A percentile compares a stretch with the other conserved stretches of the same genome.
phyloP scores from a whole-genome alignment of 2,329 filamentous ascomycete species.

The Sclerotinia trifoliorum region DNA sequence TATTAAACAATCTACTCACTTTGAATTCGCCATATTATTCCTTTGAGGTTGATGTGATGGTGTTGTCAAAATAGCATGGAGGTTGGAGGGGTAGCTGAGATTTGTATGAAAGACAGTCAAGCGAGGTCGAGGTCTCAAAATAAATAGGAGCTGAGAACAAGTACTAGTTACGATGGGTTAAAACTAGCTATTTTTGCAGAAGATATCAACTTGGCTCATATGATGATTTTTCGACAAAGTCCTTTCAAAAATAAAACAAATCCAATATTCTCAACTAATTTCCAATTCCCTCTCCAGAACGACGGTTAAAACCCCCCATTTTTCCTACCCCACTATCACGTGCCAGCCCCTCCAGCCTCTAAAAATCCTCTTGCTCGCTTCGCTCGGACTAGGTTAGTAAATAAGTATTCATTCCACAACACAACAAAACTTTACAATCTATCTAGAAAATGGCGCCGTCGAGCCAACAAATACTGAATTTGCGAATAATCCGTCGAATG shows the following conservation, averaged over 20 bases:
- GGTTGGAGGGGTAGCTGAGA: not conserved
- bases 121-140: not conserved
- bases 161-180: not conserved
- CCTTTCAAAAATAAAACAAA: not conserved
- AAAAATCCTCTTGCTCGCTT: too few species aligned
- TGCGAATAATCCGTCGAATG: not conserved
- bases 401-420: too few species aligned
- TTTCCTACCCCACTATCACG: not conserved
- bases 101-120: not conserved
- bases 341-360: not conserved
- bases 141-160: slow-evolving; percentile 1
- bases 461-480: not conserved
- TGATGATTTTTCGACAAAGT: not conserved
- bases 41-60: not conserved
- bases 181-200: not conserved
- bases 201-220: not conserved
- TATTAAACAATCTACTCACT: slow-evolving; percentile 24
- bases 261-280: too few species aligned
- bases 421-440: not conserved
- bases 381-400: too few species aligned
- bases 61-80: not conserved
- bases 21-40: slow-evolving; percentile 37
- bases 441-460: accelerated
- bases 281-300: not conserved
- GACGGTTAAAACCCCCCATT: not conserved